Conservation (phyloP, 139 green algal species). For the Picocystis salinarum region DNA sequence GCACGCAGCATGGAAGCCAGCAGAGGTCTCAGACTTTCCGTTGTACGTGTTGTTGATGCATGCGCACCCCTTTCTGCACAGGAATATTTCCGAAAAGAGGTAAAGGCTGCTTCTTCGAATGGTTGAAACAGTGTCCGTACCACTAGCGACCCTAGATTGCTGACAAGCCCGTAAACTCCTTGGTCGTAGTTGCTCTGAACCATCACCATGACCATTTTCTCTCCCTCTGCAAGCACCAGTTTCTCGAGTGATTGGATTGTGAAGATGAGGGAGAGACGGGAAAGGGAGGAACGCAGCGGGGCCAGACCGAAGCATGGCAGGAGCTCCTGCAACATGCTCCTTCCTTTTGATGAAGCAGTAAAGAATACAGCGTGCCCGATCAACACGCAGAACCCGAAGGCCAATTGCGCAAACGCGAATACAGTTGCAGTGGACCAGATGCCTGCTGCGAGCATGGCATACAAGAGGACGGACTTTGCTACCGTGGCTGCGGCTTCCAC, state of each 20-base stretch:
- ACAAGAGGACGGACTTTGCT: conserved; percentile 30
- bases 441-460: not conserved
- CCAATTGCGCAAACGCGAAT: conserved; percentile 12
- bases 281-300: too few species aligned
- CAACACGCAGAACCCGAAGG: conserved; percentile 1
- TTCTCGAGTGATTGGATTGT: conserved; percentile 46
- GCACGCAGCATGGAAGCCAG: conserved; percentile 30
- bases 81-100: conserved; percentile 36
- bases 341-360: not conserved
- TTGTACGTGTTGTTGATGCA: not conserved
- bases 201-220: conserved; percentile 39
- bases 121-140: conserved; percentile 68
- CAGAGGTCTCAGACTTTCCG: conserved; percentile 1
- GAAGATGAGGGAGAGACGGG: too few species aligned
- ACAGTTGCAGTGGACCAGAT: too few species aligned
- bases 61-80: conserved; percentile 2
- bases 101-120: conserved; percentile 69
- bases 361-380: conserved; percentile 12
- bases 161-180: conserved; percentile 69
- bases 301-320: too few species aligned
- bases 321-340: too few species aligned
- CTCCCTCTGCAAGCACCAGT: conserved; percentile 61
- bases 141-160: conserved; percentile 59
- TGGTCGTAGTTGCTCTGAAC: conserved; percentile 23
- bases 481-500: conserved; percentile 36